Evolutionary conservation across 768 basidiomycete genomes (phyloP).

Genomic region (Lenzites betulinus): DNA sequence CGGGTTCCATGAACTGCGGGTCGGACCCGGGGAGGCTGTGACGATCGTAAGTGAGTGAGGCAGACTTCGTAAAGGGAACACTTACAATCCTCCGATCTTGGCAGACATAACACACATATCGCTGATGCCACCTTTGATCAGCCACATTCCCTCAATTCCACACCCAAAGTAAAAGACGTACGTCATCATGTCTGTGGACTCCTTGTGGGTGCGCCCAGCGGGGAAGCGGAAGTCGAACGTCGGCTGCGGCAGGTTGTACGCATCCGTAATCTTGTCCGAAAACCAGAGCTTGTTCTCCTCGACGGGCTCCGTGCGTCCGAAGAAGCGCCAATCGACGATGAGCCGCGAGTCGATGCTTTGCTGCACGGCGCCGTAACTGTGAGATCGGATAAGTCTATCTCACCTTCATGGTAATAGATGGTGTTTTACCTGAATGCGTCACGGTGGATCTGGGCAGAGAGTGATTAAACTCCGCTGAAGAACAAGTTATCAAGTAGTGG

Average conservation of each 20-base stretch:
- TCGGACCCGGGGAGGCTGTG: constrained; percentile 33
- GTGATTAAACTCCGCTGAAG: neutral
- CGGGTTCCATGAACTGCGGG: constrained; percentile 36
- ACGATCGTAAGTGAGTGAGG: neutral
- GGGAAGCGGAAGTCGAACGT: constrained; percentile 31
- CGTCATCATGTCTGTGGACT: constrained; percentile 28
- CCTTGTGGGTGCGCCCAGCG: constrained; percentile 12
- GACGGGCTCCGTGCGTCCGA: constrained; percentile 25
- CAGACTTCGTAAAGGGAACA: neutral
- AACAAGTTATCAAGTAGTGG: neutral
- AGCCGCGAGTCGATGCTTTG: constrained; percentile 32
- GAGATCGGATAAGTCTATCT: neutral
- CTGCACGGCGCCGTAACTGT: constrained; percentile 35
- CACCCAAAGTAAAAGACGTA: constrained; percentile 2
- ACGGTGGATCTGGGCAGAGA: constrained; percentile 34
- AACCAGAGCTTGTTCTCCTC: constrained; percentile 24
- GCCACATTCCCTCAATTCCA: neutral
- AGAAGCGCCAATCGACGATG: constrained; percentile 37
- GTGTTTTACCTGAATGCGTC: constrained; percentile 33
- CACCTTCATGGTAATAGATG: neutral
- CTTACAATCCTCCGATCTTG: constrained; percentile 32
- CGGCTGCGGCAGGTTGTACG: constrained; percentile 39
- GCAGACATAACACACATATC: constrained; percentile 35
- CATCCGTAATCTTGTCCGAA: constrained; percentile 26
- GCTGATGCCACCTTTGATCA: neutral